Percentiles rank a stretch among this genome's conserved stretches.
phyloP scores from a whole-genome alignment of 75 land plant species.

The Larix kaempferi region DNA sequence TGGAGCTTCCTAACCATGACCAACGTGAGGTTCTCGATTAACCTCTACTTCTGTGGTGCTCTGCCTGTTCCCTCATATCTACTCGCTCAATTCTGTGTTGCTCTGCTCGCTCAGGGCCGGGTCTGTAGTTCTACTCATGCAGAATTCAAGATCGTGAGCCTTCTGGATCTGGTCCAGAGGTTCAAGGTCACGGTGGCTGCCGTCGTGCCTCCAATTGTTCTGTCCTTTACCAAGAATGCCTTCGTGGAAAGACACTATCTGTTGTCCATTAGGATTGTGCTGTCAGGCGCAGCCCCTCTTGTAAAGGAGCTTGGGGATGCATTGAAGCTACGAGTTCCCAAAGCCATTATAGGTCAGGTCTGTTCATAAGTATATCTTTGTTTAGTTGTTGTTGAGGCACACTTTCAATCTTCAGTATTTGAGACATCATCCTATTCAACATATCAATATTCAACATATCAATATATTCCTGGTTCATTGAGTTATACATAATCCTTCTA shows the following conservation, averaged over 20 bases:
- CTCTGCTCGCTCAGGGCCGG: constrained; percentile 73
- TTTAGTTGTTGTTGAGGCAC: no score
- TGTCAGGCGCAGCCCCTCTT: constrained; percentile 90
- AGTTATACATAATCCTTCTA: no score
- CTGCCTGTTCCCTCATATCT: constrained; percentile 88
- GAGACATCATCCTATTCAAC: no score
- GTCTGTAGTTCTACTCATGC: constrained; percentile 58
- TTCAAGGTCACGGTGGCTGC: constrained; percentile 59
- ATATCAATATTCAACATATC: no score
- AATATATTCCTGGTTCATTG: no score
- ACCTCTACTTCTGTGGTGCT: constrained; percentile 65
- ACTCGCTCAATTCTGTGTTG: constrained; percentile 63
- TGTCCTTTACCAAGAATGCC: constrained; percentile 74
- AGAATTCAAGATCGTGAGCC: constrained; percentile 64
- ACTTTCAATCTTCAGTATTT: no score
- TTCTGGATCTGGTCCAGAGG: constrained; percentile 53
- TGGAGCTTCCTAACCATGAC: no score
- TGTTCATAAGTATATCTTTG: background rate
- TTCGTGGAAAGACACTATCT: constrained; percentile 57
- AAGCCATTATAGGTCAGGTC: constrained; percentile 81
- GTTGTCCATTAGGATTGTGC: constrained; percentile 59
- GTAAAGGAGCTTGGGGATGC: constrained; percentile 92
- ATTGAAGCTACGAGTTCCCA: constrained; percentile 47
- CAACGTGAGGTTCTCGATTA: no score
- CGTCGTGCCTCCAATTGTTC: constrained; percentile 90